These are phyloP conservation scores for Botrytis aclada DNA, from an alignment of 2,329 filamentous ascomycete species.

Conservation along the genomic window DNA sequence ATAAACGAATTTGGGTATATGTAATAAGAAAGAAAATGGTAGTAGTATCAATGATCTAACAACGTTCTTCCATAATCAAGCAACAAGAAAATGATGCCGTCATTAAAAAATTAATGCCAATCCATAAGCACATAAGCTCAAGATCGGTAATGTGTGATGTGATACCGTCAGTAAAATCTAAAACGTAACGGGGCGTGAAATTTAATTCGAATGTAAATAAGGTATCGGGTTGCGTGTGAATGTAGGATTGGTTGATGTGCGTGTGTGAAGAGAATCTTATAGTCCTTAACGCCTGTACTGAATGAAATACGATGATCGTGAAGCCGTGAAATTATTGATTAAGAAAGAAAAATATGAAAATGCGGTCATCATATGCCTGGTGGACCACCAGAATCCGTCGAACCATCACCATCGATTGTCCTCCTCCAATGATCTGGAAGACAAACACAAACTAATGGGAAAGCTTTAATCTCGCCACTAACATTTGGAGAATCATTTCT, in stretches of 20 bases:
- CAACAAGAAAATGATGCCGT: constrained; percentile 19
- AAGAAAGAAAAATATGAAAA: not conserved
- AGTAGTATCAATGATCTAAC: constrained; percentile 18
- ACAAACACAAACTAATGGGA: constrained; percentile 94
- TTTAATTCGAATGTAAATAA: constrained; percentile 17
- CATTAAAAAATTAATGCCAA: constrained; percentile 29
- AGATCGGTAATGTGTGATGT: constrained; percentile 20
- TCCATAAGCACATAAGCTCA: constrained; percentile 28
- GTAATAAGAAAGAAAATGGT: constrained; percentile 28
- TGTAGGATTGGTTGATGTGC: constrained; percentile 5
- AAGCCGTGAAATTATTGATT: constrained; percentile 32
- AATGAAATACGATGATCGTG: constrained; percentile 33
- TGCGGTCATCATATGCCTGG: constrained; percentile 25
- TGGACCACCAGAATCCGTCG: constrained; percentile 56
- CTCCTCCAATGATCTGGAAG: constrained; percentile 94
- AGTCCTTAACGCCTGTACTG: constrained; percentile 33
- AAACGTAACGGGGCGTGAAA: constrained; percentile 30
- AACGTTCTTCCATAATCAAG: constrained; percentile 18
- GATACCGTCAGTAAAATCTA: constrained; percentile 30
- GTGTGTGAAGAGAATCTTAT: constrained; percentile 3
- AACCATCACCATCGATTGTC: constrained; percentile 87
- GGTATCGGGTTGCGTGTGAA: constrained; percentile 11
- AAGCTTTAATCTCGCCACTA: constrained; percentile 87
- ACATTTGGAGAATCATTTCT: constrained; percentile 64
- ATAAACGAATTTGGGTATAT: constrained; percentile 38